Percentiles rank a stretch among this genome's conserved stretches.
These are phyloP conservation scores for Medicago ruthenica DNA, from an alignment of 306 rosid species.

Conservation along the genomic window DNA sequence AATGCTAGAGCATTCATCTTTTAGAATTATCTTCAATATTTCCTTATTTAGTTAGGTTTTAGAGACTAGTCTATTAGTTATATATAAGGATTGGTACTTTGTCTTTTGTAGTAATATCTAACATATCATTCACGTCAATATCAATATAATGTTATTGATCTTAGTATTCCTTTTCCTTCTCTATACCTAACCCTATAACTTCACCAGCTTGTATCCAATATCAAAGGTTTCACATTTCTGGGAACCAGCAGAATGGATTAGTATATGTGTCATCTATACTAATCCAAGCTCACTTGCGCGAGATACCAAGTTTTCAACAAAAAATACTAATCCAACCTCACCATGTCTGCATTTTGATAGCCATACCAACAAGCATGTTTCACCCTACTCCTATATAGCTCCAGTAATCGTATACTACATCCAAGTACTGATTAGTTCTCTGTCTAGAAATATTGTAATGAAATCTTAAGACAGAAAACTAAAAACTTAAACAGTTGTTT, in stretches of 20 bases:
- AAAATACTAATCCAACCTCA: constrained; percentile 14
- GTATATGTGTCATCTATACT: neutral
- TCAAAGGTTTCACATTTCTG: neutral
- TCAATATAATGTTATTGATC: neutral
- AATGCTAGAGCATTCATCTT: neutral
- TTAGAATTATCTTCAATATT: neutral
- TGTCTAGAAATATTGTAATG: constrained; percentile 7
- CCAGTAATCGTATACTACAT: constrained; percentile 20
- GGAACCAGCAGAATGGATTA: constrained; percentile 8
- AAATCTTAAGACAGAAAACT: constrained; percentile 2
- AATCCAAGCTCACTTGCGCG: constrained; percentile 13
- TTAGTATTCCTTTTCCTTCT: neutral
- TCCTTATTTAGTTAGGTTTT: neutral
- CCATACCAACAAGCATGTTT: constrained; percentile 17
- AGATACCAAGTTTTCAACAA: too few relatives aligned
- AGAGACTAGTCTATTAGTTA: neutral
- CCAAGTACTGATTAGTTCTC: constrained; percentile 15
- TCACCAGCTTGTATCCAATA: constrained; percentile 12
- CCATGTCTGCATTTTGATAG: constrained; percentile 6
- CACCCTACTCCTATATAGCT: constrained; percentile 4
- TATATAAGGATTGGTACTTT: constrained; percentile 7
- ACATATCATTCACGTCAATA: neutral
- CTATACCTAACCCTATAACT: constrained; percentile 4
- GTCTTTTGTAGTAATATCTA: neutral
- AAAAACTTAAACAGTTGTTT: neutral